Base-by-base conservation (phyloP, 2,329 filamentous ascomycete species). In the Pseudopyricularia javanii region DNA sequence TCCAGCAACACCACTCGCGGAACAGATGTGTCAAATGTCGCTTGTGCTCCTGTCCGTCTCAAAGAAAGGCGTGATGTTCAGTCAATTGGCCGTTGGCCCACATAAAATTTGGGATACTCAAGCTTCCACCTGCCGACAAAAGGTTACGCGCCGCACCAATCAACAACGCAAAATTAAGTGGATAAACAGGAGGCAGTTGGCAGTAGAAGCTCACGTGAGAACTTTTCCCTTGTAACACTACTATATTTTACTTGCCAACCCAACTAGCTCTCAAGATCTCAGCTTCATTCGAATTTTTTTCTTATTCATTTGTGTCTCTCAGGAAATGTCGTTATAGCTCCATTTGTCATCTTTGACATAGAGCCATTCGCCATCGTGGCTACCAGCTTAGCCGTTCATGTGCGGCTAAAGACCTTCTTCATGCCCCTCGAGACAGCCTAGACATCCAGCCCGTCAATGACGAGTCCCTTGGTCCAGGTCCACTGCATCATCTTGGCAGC, bases 361-460 rank as follows among this genome's bases (percentile, higher is more conserved):
- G 14, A 45, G 20, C 40, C 14, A 24, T 45, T 12, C 14, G 40
- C 40, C 24, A 45, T 45, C 40, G 24, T 45, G 40, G 40, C 40
- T 22, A 45, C 40, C 20, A 45, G 40, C 24, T 11, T 22, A 24
- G 40, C 40, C 40, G 40, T 45, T 20, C 24, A 22, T 45, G 17
- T 14, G 14, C 40, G 40, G 40, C 40, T 24, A 45, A 20, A 45
- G 40, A 22, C 40, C 22, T 45, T 45, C 24, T 45, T 24, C 40
- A 45, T 22, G 24, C 40, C 40, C 40, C 40, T 45, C 40, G 40
- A 45, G 40, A 50, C 34, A 14, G 40, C 32, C n/a, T 81, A 91
- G 68, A 93, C 86, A 71, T 93, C 88, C 66, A 91, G 82, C 58
- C 86, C 86, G 66, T 91, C 86, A 60, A 91, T 85, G 60, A 90